Percentiles rank a stretch among this genome's conserved stretches.
Conservation (phyloP, 2,329 filamentous ascomycete genomes). For the Dendryphion nanum region DNA sequence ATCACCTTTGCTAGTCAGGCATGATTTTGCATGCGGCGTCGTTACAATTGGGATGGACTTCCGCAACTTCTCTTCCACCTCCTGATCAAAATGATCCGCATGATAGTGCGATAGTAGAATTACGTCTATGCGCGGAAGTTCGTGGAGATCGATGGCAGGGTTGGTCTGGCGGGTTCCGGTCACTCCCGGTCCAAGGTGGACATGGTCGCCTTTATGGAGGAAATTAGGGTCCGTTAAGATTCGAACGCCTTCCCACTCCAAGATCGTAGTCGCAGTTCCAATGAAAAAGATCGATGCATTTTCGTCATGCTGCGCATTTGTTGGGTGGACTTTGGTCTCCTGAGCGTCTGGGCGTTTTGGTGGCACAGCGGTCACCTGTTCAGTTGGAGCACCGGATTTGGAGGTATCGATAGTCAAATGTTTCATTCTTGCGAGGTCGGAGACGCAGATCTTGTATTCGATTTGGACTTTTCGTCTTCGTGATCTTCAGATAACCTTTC, state of each 20-base stretch:
- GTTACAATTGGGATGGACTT: conserved; percentile 62
- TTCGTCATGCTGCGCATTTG: conserved; percentile 35
- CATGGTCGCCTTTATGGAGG: conserved; percentile 63
- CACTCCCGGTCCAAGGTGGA: conserved; percentile 65
- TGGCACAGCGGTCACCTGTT: conserved; percentile 35
- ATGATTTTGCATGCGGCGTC: conserved; percentile 59
- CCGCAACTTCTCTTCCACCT: conserved; percentile 51
- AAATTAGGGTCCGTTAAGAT: conserved; percentile 57
- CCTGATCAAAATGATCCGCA: conserved; percentile 57
- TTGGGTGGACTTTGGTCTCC: conserved; percentile 45
- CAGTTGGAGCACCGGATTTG: conserved; percentile 38
- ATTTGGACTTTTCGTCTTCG: not conserved
- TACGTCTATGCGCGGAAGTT: conserved; percentile 59
- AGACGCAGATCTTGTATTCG: not conserved
- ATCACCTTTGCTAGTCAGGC: conserved; percentile 46
- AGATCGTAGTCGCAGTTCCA: conserved; percentile 57
- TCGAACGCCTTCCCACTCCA: conserved; percentile 54
- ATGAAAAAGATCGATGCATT: conserved; percentile 54
- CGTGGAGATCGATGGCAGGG: conserved; percentile 59
- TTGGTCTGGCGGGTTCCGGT: conserved; percentile 55
- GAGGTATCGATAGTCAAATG: conserved; percentile 42
- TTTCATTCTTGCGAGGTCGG: conserved; percentile 31
- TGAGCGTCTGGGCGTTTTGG: conserved; percentile 44
- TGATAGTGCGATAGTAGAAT: conserved; percentile 66
- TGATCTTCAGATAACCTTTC: not conserved